phyloP scores from a whole-genome alignment of 2,329 filamentous ascomycete species.

The Cercospora brassicicola region DNA sequence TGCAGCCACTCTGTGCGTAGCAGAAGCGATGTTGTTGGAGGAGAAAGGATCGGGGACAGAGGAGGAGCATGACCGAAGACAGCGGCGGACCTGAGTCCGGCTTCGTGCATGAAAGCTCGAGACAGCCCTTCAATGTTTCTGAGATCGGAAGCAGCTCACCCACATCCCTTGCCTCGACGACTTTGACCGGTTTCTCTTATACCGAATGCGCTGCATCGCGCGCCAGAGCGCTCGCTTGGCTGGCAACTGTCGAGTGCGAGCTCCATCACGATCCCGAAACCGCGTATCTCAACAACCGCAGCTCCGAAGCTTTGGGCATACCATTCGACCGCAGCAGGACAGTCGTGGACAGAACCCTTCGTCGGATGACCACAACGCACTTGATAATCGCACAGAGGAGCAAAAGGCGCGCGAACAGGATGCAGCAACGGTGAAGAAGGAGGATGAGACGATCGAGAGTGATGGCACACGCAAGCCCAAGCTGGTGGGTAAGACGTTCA shows the following conservation, averaged over 20 bases:
- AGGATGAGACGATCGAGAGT: conserved; percentile 11
- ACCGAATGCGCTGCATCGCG: conserved; percentile 35
- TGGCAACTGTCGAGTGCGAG: conserved; percentile 25
- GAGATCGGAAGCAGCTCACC: not conserved
- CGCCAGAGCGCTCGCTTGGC: conserved; percentile 38
- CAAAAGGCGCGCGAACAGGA: conserved; percentile 22
- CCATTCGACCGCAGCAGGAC: conserved; percentile 23
- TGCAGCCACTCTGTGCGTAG: not conserved
- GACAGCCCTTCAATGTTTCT: not conserved
- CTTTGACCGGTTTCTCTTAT: not conserved
- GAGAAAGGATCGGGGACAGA: not conserved
- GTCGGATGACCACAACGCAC: conserved; percentile 24
- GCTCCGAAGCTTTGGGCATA: conserved; percentile 27
- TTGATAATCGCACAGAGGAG: conserved; percentile 27
- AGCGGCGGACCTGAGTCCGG: not conserved
- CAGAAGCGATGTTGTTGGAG: not conserved
- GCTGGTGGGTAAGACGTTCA: conserved; percentile 23
- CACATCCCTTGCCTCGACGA: not conserved
- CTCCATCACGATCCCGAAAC: conserved; percentile 23
- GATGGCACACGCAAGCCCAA: conserved; percentile 20
- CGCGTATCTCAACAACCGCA: not conserved
- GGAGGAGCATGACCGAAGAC: not conserved
- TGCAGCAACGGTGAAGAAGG: conserved; percentile 10
- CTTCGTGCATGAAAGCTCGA: not conserved
- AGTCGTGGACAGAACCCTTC: conserved; percentile 24